phyloP scores from a whole-genome alignment of 176 grass and related monocot genomes.

The Dendrocalamus sinicus region DNA sequence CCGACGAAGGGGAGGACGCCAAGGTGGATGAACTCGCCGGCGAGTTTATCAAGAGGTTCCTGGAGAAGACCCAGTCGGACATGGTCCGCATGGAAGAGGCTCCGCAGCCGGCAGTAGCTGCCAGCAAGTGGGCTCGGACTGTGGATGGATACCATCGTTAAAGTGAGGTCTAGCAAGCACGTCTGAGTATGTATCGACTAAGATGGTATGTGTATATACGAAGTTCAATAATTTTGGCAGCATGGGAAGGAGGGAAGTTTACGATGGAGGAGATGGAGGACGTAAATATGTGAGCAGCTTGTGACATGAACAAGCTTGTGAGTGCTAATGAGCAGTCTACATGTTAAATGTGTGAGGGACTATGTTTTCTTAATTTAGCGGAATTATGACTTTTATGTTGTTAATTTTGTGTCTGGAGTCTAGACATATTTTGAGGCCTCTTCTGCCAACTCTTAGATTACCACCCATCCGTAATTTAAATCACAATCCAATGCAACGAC shows the following conservation, averaged over 20 bases:
- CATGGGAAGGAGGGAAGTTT: neutral
- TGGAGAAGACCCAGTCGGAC: slow-evolving; percentile 9
- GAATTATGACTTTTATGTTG: too few relatives aligned
- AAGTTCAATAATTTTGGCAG: neutral
- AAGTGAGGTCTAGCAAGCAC: neutral
- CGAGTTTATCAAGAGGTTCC: slow-evolving; percentile 20
- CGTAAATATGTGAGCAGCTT: too few relatives aligned
- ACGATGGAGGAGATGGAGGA: too few relatives aligned
- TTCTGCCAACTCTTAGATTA: too few relatives aligned
- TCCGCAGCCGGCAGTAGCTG: neutral
- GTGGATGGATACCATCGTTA: neutral
- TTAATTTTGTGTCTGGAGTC: too few relatives aligned
- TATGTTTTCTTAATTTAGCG: too few relatives aligned
- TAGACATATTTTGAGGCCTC: too few relatives aligned
- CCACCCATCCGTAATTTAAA: too few relatives aligned
- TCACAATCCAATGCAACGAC: too few relatives aligned
- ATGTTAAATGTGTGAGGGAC: too few relatives aligned
- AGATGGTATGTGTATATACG: neutral
- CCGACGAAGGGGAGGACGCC: neutral
- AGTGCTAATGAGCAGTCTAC: too few relatives aligned
- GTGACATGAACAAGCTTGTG: too few relatives aligned
- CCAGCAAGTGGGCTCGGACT: neutral
- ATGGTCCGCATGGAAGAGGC: neutral
- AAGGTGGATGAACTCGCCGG: slow-evolving; percentile 22
- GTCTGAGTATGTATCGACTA: neutral